These are phyloP conservation scores for Croton laevigatus DNA, from an alignment of 441 rosid species.

Conservation along the genomic window DNA sequence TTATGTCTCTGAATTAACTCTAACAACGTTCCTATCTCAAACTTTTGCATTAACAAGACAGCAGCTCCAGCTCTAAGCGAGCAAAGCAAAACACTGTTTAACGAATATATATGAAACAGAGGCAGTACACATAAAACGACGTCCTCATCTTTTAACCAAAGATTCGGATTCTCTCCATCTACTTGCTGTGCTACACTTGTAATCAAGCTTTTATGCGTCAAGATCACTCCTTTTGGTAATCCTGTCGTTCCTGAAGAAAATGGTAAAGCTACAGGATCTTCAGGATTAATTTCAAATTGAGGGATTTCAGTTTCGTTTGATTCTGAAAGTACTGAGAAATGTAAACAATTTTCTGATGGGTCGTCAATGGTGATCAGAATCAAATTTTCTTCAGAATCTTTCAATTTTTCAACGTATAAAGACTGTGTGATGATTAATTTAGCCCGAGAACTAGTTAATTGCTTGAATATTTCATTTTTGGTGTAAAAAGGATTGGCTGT, in stretches of 20 bases:
- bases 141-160: conserved; percentile 49
- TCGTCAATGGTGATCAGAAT: conserved; percentile 57
- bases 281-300: conserved; percentile 31
- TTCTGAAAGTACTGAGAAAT: conserved; percentile 46
- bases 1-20: conserved; percentile 65
- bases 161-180: conserved; percentile 85
- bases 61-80: conserved; percentile 69
- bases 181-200: conserved; percentile 94
- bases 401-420: conserved; percentile 59
- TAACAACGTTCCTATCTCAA: conserved; percentile 64
- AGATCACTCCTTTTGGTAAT: conserved; percentile 76
- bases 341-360: conserved; percentile 58
- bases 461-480: conserved; percentile 59
- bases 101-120: conserved; percentile 73
- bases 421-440: conserved; percentile 71
- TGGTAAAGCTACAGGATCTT: conserved; percentile 70
- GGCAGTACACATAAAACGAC: conserved; percentile 80
- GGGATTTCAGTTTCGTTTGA: conserved; percentile 35
- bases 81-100: conserved; percentile 68
- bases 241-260: conserved; percentile 95
- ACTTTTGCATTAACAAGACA: conserved; percentile 79
- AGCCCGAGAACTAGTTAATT: conserved; percentile 40
- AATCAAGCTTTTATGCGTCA: conserved; percentile 72
- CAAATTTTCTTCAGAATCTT: conserved; percentile 22
- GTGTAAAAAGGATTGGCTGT: conserved; percentile 89